Percentiles rank a stretch among this genome's conserved stretches.
Conservation (phyloP, 345 rosid species). For the Eucalyptus cloeziana region DNA sequence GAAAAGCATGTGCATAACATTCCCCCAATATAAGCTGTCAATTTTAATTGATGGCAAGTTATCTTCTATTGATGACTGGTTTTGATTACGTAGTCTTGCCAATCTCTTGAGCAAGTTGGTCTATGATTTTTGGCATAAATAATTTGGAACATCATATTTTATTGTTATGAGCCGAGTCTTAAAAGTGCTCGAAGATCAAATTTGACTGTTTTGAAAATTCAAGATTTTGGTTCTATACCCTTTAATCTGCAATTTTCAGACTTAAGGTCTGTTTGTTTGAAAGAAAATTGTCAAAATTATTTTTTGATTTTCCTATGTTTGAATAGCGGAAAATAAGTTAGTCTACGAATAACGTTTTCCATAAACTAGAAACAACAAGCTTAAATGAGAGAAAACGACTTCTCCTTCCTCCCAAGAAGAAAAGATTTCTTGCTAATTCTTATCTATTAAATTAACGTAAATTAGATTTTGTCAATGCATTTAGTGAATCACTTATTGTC, state of each 20-base stretch:
- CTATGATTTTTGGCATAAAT: not conserved
- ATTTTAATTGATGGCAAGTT: not conserved
- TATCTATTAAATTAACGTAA: not conserved
- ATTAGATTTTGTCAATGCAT: not conserved
- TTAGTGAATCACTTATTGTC: not conserved
- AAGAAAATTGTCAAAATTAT: not conserved
- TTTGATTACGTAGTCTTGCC: not conserved
- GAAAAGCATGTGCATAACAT: not conserved
- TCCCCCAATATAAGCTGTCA: not conserved
- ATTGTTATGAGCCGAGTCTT: no score
- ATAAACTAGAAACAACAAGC: rapidly evolving
- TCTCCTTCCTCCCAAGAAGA: not conserved
- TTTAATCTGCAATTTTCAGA: not conserved
- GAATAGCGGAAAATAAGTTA: not conserved
- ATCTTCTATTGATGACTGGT: not conserved
- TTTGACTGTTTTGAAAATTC: not conserved
- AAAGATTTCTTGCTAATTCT: not conserved
- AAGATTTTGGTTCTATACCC: not conserved
- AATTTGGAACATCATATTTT: no score
- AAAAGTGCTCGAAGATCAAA: not conserved
- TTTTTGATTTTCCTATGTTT: no score
- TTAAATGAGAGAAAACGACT: not conserved
- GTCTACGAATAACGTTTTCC: rapidly evolving
- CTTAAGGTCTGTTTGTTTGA: not conserved
- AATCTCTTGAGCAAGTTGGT: not conserved